Base-by-base conservation (phyloP, 345 rosid genomes). In the Alliaria petiolata region DNA sequence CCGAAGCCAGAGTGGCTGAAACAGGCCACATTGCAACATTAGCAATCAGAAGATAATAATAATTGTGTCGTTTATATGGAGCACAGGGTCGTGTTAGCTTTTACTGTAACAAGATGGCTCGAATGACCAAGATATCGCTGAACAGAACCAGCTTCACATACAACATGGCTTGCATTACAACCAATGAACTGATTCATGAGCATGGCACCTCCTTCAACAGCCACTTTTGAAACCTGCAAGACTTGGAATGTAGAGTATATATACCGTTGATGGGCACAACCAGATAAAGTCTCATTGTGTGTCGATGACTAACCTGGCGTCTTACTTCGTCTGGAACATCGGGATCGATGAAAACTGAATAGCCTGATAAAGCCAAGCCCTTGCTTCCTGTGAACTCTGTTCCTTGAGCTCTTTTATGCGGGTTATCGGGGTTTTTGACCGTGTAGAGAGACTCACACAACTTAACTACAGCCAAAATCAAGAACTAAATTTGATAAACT, bases 1-100 rank as follows among this genome's bases (percentile, higher is more conserved):
- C 56, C 87, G 82, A 77, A 91, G 78, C 96, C 96, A 91, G 6
- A 70, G 68, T 26, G 97, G 96, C 97, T 91, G 82, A 79, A 62
- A 72, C 49, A 74, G 15, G 70, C 22, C 3, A 49, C 35, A 47
- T 22, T 13, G 35, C 20, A 22, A 49, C 6, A 65, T 13, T 12
- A 19, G 9, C 13, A 46, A 45, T 6, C 42, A 30, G 28, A 30
- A 0, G 6, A 38, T 40, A 13, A 22, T 20, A 25, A 22, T 62
- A 22, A 71, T n/a, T 22, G 25, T 22, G 25, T 22, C 25, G 25
- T 22, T n/a, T 22, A 22, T 22, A 22, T 22, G 25, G 25, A 22
- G 3, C 25, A 22, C 25, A 22, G 3, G 25, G 25, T 22, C 25
- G 25, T 22, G 25, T 22, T 22, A 22, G 81, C 95, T 89, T n/a